A percentile compares a stretch with the other conserved stretches of the same genome.
Evolutionary conservation across 371 early-diverging fungal species (phyloP).

Genomic region (Mortierella sp.): DNA sequence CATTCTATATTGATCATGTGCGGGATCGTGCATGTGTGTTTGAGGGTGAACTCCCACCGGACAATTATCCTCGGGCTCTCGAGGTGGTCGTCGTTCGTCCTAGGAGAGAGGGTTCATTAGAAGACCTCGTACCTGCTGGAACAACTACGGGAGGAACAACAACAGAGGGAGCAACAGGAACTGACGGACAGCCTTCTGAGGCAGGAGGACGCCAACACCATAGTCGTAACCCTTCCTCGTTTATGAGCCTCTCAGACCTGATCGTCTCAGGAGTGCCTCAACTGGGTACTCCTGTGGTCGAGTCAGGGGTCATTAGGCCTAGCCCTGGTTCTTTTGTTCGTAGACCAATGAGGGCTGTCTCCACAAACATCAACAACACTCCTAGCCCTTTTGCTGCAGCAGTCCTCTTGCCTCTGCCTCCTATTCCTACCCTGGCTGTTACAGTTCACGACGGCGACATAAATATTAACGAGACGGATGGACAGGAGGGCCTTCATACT

Average conservation of each 20-base stretch:
- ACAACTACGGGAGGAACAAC: too few relatives aligned
- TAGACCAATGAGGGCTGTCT: background rate
- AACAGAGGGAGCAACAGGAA: background rate
- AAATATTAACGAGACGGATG: too few relatives aligned
- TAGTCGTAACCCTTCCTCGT: background rate
- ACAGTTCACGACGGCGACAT: background rate
- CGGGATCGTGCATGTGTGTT: constrained; percentile 35
- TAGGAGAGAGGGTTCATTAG: background rate
- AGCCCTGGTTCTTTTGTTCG: background rate
- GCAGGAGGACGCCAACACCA: background rate
- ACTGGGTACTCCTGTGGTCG: constrained; percentile 1
- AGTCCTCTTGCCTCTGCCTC: background rate
- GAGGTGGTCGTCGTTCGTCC: constrained; percentile 5
- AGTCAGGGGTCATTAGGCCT: constrained; percentile 3
- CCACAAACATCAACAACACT: background rate
- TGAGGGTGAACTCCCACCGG: constrained; percentile 17
- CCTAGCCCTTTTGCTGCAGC: background rate
- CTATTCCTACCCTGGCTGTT: background rate
- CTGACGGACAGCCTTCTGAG: background rate
- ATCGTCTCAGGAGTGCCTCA: background rate
- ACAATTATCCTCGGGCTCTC: background rate
- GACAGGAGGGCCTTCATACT: background rate
- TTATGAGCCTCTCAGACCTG: background rate
- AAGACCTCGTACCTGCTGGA: background rate
- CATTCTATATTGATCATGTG: constrained; percentile 38